phyloP scores from a whole-genome alignment of 208 protist genomes.

The Leishmania gerbilli region DNA sequence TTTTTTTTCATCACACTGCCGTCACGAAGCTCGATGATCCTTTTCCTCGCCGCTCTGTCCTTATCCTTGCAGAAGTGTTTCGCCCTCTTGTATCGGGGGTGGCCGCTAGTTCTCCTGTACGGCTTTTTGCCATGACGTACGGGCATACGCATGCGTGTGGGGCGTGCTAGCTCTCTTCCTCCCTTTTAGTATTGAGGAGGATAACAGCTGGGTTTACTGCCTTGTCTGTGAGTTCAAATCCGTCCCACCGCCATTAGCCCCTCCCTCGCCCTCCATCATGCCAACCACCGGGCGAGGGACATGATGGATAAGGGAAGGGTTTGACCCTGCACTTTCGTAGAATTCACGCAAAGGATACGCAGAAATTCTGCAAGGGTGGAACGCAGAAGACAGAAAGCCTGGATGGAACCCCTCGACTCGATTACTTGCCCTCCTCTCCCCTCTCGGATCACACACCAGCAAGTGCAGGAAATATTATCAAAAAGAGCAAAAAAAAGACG shows the following conservation, averaged over 20 bases:
- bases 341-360: not conserved
- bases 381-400: too few relatives aligned
- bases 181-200: not conserved
- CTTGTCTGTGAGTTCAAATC: not conserved
- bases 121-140: not conserved
- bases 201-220: not conserved
- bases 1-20: not conserved
- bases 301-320: not conserved
- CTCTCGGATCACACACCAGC: not conserved
- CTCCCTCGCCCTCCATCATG: not conserved
- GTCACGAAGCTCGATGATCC: not conserved
- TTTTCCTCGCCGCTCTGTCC: not conserved
- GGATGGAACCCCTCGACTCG: not conserved
- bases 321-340: not conserved
- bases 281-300: not conserved
- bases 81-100: not conserved
- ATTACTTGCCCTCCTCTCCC: not conserved
- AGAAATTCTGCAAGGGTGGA: not conserved
- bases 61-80: not conserved
- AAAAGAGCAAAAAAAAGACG: not conserved
- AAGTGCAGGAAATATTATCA: not conserved
- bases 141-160: not conserved
- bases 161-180: not conserved
- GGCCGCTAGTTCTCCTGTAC: not conserved
- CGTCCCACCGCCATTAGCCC: not conserved